These are phyloP conservation scores for Mycena latifolia DNA, from an alignment of 768 basidiomycete species.

Conservation along the genomic window DNA sequence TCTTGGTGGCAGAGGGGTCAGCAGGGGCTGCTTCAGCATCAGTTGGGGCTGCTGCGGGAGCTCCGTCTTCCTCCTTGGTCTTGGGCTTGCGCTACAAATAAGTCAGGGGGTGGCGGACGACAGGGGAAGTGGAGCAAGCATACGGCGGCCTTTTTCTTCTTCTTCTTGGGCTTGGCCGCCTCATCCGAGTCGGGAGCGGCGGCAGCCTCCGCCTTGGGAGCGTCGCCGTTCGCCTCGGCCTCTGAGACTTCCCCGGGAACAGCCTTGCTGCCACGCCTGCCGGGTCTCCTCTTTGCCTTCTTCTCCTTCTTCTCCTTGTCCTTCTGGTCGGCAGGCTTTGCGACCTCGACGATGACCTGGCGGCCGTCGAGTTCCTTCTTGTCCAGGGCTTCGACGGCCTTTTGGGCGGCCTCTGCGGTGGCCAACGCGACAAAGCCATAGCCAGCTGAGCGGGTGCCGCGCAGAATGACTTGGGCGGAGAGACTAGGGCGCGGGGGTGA, in stretches of 20 bases:
- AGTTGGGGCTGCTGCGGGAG: slow-evolving; percentile 49
- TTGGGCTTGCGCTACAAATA: slow-evolving; percentile 59
- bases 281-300: slow-evolving; percentile 82
- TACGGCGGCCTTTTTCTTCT: slow-evolving; percentile 80
- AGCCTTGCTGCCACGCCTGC: slow-evolving; percentile 89
- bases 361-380: slow-evolving; percentile 92
- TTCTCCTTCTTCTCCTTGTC: slow-evolving; percentile 85
- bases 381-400: slow-evolving; percentile 88
- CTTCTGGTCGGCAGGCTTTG: slow-evolving; percentile 92
- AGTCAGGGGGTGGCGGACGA: slow-evolving; percentile 34
- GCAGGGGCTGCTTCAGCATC: slow-evolving; percentile 53
- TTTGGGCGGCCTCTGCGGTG: slow-evolving; percentile 85
- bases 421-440: slow-evolving; percentile 93
- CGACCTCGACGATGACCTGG: slow-evolving; percentile 90
- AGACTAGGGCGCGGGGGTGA: slow-evolving; percentile 59
- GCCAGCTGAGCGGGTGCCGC: slow-evolving; percentile 87
- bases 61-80: slow-evolving; percentile 55
- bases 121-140: slow-evolving; percentile 38
- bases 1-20: slow-evolving; percentile 55
- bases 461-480: slow-evolving; percentile 88
- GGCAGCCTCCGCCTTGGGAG: slow-evolving; percentile 67
- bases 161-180: slow-evolving; percentile 88
- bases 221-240: slow-evolving; percentile 88
- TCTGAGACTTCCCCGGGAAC: slow-evolving; percentile 92
- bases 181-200: slow-evolving; percentile 69